These are phyloP conservation scores for Arxiozyma telluris DNA, from an alignment of 1,139 yeast genomes.

Conservation along the genomic window DNA sequence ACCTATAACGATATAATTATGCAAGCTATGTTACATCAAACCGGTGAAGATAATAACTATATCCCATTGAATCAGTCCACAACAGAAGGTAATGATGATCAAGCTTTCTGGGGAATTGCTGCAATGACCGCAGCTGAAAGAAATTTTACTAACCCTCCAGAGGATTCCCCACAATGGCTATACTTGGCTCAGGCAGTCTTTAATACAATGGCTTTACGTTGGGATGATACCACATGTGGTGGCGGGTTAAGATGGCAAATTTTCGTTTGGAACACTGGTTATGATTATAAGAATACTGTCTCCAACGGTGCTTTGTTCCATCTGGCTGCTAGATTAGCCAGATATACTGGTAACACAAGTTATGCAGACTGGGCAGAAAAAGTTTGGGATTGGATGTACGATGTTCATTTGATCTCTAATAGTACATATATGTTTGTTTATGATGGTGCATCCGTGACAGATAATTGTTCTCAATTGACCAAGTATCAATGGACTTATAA, in stretches of 20 bases:
- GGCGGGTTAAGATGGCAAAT: constrained; percentile 98
- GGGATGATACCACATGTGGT: constrained; percentile 67
- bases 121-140: constrained; percentile 87
- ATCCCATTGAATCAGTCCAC: constrained; percentile 85
- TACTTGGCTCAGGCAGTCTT: constrained; percentile 71
- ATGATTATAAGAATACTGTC: constrained; percentile 83
- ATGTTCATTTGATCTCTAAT: constrained; percentile 46
- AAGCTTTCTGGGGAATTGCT: constrained; percentile 93
- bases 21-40: constrained; percentile 62
- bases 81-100: constrained; percentile 98
- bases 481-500: constrained; percentile 79
- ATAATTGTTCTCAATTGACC: constrained; percentile 55
- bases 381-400: constrained; percentile 76
- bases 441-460: constrained; percentile 67
- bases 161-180: constrained; percentile 59
- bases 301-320: constrained; percentile 87
- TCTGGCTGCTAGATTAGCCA: constrained; percentile 75
- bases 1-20: constrained; percentile 53
- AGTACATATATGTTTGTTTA: constrained; percentile 45
- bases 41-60: constrained; percentile 67
- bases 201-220: constrained; percentile 80
- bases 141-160: constrained; percentile 69
- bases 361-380: constrained; percentile 74
- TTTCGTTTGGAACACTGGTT: constrained; percentile 89
- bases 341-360: constrained; percentile 66